These are phyloP conservation scores for Vicia sativa DNA, from an alignment of 306 rosid genomes.

Conservation along the genomic window DNA sequence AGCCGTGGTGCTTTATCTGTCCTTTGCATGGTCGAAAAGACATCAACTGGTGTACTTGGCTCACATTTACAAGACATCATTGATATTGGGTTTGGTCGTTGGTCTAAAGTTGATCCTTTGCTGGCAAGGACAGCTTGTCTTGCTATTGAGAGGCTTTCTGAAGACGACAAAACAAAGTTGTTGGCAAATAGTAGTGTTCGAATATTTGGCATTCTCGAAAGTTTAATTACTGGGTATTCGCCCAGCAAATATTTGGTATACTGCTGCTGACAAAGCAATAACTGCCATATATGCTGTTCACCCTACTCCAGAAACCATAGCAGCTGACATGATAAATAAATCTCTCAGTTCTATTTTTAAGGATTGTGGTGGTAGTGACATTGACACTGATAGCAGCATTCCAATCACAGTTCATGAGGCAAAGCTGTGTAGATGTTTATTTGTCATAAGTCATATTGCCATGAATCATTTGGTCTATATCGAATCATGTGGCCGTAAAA, in stretches of 20 bases:
- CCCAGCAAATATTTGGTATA: constrained; percentile 85
- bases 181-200: constrained; percentile 64
- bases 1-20: constrained; percentile 89
- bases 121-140: constrained; percentile 91
- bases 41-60: constrained; percentile 68
- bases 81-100: constrained; percentile 95
- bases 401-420: constrained; percentile 63
- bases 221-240: constrained; percentile 76
- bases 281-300: constrained; percentile 80
- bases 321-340: constrained; percentile 68
- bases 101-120: constrained; percentile 94
- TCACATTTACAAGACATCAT: constrained; percentile 86
- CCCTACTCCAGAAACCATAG: constrained; percentile 83
- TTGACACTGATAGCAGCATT: constrained; percentile 47
- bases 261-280: constrained; percentile 92
- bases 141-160: constrained; percentile 83
- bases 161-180: constrained; percentile 74
- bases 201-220: constrained; percentile 73
- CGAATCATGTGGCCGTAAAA: constrained; percentile 83
- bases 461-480: constrained; percentile 90
- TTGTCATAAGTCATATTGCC: constrained; percentile 80
- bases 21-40: constrained; percentile 94
- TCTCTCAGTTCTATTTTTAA: constrained; percentile 63
- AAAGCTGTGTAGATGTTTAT: constrained; percentile 77
- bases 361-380: constrained; percentile 54